phyloP scores from a whole-genome alignment of 2,329 filamentous ascomycete species.

The Fusarium verrucosum region DNA sequence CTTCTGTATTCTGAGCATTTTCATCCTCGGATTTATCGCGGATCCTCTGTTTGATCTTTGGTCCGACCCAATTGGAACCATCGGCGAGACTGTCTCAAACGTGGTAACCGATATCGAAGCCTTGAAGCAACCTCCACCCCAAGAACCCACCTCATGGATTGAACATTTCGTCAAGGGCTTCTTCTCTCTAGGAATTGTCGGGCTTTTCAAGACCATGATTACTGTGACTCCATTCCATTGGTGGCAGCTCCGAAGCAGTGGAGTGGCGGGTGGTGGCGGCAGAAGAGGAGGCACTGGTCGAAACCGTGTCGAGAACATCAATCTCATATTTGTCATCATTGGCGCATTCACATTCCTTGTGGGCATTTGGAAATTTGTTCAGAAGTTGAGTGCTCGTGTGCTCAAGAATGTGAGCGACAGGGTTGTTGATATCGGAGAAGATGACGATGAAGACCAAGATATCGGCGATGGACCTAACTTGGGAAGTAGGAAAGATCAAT shows the following conservation, averaged over 20 bases:
- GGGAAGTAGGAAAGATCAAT: slow-evolving; percentile 48
- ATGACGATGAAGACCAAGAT: slow-evolving; percentile 65
- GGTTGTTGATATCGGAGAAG: slow-evolving; percentile 81
- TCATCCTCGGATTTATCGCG: slow-evolving; percentile 87
- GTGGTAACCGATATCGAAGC: slow-evolving; percentile 55
- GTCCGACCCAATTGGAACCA: slow-evolving; percentile 76
- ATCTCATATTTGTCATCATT: slow-evolving; percentile 79
- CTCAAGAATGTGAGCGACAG: slow-evolving; percentile 80
- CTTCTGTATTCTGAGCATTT: slow-evolving; percentile 78
- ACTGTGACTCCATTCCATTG: slow-evolving; percentile 79
- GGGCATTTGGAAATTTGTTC: slow-evolving; percentile 84
- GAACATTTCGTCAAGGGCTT: slow-evolving; percentile 91
- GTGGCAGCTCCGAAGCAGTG: slow-evolving; percentile 75
- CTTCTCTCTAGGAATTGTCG: slow-evolving; percentile 86
- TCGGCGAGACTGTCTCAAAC: slow-evolving; percentile 61
- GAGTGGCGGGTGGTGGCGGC: slow-evolving; percentile 62
- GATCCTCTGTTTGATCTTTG: slow-evolving; percentile 93
- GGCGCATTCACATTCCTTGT: slow-evolving; percentile 84
- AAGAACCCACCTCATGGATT: slow-evolving; percentile 71
- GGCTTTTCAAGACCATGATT: slow-evolving; percentile 82
- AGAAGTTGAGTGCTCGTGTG: slow-evolving; percentile 74
- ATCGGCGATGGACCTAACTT: slow-evolving; percentile 56
- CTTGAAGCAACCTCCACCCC: slow-evolving; percentile 51
- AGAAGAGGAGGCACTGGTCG: slow-evolving; percentile 72
- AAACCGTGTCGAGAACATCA: slow-evolving; percentile 80